These are phyloP conservation scores for Lyophyllum decastes DNA, from an alignment of 768 basidiomycete genomes.

Conservation along the genomic window DNA sequence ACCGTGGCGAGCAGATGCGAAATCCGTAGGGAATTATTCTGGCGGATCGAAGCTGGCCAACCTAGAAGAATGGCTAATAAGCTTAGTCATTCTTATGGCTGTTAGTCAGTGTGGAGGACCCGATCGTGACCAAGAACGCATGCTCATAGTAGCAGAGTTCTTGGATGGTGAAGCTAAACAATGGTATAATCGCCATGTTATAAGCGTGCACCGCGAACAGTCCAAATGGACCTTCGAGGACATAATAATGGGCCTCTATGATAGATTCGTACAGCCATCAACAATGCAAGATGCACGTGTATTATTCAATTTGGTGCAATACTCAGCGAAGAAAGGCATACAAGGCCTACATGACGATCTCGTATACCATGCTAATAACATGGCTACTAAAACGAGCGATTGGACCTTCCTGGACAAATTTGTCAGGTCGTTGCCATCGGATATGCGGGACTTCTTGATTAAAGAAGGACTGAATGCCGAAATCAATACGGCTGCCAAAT, in stretches of 20 bases:
- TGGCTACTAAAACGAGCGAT: no score
- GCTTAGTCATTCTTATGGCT: not conserved
- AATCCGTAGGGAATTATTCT: no score
- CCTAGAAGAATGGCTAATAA: not conserved
- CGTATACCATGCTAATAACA: not conserved
- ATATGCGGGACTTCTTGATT: not conserved
- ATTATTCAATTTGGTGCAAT: not conserved
- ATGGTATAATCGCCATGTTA: not conserved
- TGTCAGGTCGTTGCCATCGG: not conserved
- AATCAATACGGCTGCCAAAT: no score
- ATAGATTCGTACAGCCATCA: not conserved
- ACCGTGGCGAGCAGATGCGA: not conserved
- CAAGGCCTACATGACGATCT: no score
- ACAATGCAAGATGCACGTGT: not conserved
- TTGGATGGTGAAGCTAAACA: not conserved
- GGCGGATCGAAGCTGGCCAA: not conserved
- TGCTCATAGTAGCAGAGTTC: not conserved
- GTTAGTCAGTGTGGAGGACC: not conserved
- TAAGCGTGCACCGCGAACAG: not conserved
- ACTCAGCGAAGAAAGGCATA: not conserved
- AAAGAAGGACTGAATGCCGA: no score
- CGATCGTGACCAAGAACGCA: not conserved
- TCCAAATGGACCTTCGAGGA: not conserved
- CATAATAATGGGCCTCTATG: not conserved
- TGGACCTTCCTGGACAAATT: not conserved